Conservation (phyloP, 768 basidiomycete species). For the Glaciozyma antarctica region DNA sequence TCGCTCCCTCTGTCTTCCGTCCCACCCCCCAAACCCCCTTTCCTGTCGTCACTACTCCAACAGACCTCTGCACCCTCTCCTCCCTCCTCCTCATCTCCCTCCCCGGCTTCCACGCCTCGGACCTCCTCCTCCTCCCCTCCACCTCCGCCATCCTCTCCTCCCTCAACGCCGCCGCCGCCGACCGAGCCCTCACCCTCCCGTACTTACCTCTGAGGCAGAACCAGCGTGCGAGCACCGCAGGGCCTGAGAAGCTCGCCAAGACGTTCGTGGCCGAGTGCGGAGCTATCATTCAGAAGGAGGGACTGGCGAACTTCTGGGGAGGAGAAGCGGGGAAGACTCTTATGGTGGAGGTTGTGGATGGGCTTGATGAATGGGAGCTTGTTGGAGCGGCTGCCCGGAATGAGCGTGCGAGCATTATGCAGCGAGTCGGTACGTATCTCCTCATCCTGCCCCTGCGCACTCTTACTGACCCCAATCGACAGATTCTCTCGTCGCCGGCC, state of each 20-base stretch:
- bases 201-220: background rate
- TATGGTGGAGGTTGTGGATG: slow-evolving; percentile 7
- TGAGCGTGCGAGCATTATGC: slow-evolving; percentile 1
- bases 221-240: background rate
- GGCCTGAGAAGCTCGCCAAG: background rate
- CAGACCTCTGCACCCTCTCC: slow-evolving; percentile 13
- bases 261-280: slow-evolving; percentile 9
- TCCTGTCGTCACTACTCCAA: background rate
- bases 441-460: background rate
- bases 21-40: background rate
- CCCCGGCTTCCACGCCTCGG: slow-evolving; percentile 21
- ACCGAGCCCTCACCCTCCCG: background rate
- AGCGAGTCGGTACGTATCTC: slow-evolving; percentile 1
- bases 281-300: background rate
- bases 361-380: slow-evolving; percentile 7
- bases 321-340: slow-evolving; percentile 6
- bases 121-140: slow-evolving; percentile 22
- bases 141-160: background rate
- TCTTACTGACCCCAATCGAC: background rate
- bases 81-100: slow-evolving; percentile 18
- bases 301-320: background rate
- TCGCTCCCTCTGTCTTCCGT: background rate
- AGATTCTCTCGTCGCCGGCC: background rate
- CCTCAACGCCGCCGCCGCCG: background rate
- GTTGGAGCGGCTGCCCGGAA: background rate